Conservation (phyloP, 345 rosid genomes). For the Cochlearia excelsa region DNA sequence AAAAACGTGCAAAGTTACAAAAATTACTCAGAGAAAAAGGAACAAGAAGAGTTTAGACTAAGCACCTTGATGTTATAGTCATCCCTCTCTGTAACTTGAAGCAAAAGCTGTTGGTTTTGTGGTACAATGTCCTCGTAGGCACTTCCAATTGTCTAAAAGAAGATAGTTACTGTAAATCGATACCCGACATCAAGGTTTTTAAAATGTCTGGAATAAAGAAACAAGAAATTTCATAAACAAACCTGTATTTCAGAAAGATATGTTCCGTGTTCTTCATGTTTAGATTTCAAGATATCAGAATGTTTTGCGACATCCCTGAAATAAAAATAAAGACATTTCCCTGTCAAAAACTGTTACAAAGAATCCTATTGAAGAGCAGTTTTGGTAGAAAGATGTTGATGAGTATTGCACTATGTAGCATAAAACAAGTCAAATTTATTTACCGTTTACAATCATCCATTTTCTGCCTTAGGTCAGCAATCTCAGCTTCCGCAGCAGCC, state of each 20-base stretch:
- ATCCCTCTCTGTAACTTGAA: constrained; percentile 94
- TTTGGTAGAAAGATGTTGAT: no score
- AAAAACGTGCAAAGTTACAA: constrained; percentile 4
- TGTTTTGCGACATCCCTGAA: constrained; percentile 61
- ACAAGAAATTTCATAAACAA: constrained; percentile 26
- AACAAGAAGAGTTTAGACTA: constrained; percentile 19
- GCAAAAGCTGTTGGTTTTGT: constrained; percentile 90
- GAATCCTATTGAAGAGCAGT: constrained; percentile 9
- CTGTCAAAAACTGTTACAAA: constrained; percentile 1
- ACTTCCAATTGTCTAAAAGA: constrained; percentile 81
- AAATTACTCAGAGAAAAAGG: constrained; percentile 3
- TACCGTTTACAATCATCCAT: constrained; percentile 83
- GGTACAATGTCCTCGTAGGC: constrained; percentile 94
- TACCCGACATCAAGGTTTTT: constrained; percentile 26
- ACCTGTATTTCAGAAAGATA: constrained; percentile 95
- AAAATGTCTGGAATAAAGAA: constrained; percentile 20
- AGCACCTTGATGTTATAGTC: constrained; percentile 95
- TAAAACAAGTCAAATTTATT: constrained; percentile 4
- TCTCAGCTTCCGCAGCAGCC: constrained; percentile 98
- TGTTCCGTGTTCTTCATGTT: constrained; percentile 85
- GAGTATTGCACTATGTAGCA: background rate
- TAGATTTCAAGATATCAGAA: constrained; percentile 73
- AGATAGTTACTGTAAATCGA: constrained; percentile 37
- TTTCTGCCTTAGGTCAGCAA: constrained; percentile 87
- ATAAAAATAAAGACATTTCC: constrained; percentile 19